A percentile compares a stretch with the other conserved stretches of the same genome.
phyloP scores from a whole-genome alignment of 768 basidiomycete genomes.

The Pisolithus microcarpus region DNA sequence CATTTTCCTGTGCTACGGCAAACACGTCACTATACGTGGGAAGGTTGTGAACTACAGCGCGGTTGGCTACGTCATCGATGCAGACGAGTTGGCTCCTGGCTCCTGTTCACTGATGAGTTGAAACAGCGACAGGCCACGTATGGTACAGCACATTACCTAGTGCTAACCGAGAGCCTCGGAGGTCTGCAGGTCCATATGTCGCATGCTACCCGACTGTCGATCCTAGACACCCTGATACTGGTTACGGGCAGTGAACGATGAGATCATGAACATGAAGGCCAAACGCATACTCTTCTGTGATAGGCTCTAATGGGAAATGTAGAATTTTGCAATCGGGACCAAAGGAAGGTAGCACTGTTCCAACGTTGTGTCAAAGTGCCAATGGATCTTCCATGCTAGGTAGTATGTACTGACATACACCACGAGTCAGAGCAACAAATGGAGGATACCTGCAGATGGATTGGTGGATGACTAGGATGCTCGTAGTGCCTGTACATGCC shows the following conservation, averaged over 20 bases:
- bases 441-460: slow-evolving; percentile 38
- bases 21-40: slow-evolving; percentile 59
- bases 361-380: slow-evolving; percentile 11
- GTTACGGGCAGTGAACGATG: background rate
- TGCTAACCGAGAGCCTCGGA: slow-evolving; percentile 41
- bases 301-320: slow-evolving; percentile 36
- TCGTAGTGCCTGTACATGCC: slow-evolving; percentile 4
- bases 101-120: slow-evolving; percentile 32
- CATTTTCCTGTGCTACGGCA: slow-evolving; percentile 46
- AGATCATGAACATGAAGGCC: background rate
- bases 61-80: slow-evolving; percentile 42
- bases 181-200: slow-evolving; percentile 54
- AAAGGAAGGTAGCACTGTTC: slow-evolving; percentile 49
- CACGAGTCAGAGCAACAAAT: slow-evolving; percentile 39
- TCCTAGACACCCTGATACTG: slow-evolving; percentile 18
- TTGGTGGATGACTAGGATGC: slow-evolving; percentile 1
- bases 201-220: slow-evolving; percentile 34
- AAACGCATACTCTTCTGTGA: slow-evolving; percentile 32
- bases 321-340: slow-evolving; percentile 46
- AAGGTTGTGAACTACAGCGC: slow-evolving; percentile 32
- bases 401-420: slow-evolving; percentile 38
- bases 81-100: slow-evolving; percentile 45
- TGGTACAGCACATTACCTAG: slow-evolving; percentile 36
- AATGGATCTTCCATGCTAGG: background rate
- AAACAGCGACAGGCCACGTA: background rate